Percentiles rank a stretch among this genome's conserved stretches.
These are phyloP conservation scores for Ustilago lituana DNA, from an alignment of 1,284 basidiomycete species.

Conservation along the genomic window DNA sequence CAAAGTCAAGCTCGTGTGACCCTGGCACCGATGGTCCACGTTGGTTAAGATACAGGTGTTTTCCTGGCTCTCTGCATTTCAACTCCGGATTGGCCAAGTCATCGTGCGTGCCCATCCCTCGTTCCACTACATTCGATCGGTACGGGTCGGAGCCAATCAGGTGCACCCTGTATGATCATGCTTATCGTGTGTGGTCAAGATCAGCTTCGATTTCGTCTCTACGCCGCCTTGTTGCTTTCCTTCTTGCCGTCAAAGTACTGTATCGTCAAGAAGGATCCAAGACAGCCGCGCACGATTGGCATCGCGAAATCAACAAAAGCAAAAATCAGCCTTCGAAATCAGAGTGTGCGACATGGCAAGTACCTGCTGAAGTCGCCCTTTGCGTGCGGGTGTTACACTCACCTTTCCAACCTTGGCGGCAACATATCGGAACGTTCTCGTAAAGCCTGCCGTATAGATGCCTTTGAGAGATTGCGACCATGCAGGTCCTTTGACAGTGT, in stretches of 20 bases:
- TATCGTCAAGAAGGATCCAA: not conserved
- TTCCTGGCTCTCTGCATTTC: no score
- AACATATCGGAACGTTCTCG: slow-evolving; percentile 57
- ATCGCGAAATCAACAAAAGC: not conserved
- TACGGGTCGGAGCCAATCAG: no score
- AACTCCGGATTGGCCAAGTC: no score
- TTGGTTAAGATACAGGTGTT: no score
- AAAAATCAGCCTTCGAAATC: no score
- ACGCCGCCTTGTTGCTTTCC: slow-evolving; percentile 7
- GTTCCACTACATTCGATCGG: no score
- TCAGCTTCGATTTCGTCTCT: not conserved
- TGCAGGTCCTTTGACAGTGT: slow-evolving; percentile 59
- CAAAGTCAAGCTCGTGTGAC: slow-evolving; percentile 1
- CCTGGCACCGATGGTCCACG: no score
- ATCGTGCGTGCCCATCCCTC: no score
- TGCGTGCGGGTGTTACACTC: no score
- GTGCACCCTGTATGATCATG: not conserved
- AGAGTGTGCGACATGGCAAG: no score
- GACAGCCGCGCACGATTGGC: no score
- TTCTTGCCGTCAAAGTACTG: slow-evolving; percentile 53
- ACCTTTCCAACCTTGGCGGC: slow-evolving; percentile 64
- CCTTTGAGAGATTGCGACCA: slow-evolving; percentile 64
- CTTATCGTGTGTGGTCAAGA: not conserved
- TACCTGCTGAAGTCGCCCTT: not conserved
- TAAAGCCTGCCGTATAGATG: slow-evolving; percentile 63